phyloP scores from a whole-genome alignment of 306 rosid species.

The Quercus ilex region DNA sequence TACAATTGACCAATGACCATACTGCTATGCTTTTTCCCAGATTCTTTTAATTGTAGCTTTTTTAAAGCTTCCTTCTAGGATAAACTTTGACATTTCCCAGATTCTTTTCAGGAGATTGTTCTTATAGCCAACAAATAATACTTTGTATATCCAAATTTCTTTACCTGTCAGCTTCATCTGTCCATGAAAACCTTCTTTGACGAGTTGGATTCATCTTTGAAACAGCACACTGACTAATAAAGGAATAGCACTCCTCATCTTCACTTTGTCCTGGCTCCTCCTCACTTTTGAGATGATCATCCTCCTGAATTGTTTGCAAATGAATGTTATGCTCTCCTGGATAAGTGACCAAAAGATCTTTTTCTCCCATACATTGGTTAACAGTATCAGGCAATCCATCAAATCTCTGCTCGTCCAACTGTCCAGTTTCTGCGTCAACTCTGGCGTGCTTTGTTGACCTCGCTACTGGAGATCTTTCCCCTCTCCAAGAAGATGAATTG shows the following conservation, averaged over 20 bases:
- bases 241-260: slow-evolving; percentile 43
- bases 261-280: slow-evolving; percentile 34
- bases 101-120: neutral
- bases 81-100: no score
- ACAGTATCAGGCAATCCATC: slow-evolving; percentile 22
- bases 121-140: neutral
- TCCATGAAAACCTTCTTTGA: slow-evolving; percentile 73
- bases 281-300: slow-evolving; percentile 38
- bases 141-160: neutral
- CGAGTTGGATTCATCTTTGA: slow-evolving; percentile 61
- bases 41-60: no score
- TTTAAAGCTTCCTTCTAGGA: no score
- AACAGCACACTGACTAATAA: slow-evolving; percentile 33
- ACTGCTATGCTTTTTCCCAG: neutral
- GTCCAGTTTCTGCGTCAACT: slow-evolving; percentile 38
- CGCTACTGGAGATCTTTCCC: slow-evolving; percentile 33
- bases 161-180: slow-evolving; percentile 90
- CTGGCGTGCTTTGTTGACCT: slow-evolving; percentile 48
- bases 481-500: slow-evolving; percentile 34
- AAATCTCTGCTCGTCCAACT: slow-evolving; percentile 25
- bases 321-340: slow-evolving; percentile 33
- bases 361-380: slow-evolving; percentile 33
- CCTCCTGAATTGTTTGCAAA: slow-evolving; percentile 40
- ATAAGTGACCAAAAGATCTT: slow-evolving; percentile 23
- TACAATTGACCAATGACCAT: neutral